Evolutionary conservation across 306 rosid species (phyloP), one percentile per base, ranked within the genome.

Genomic region (Senna tora): DNA sequence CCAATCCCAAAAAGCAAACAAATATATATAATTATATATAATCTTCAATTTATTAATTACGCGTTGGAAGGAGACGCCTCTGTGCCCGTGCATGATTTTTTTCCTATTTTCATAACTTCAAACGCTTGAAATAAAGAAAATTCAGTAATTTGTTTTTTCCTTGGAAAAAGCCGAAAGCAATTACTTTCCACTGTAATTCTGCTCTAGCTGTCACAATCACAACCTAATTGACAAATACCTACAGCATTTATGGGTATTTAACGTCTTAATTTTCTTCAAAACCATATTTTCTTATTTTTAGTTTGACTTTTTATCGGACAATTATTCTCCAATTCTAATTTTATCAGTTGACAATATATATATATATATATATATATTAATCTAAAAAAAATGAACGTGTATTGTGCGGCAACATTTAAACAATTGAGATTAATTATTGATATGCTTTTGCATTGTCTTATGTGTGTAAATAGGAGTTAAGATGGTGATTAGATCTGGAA

Each of bases 81-180:
- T 25, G 3, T 25, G 30, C 2, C 30, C 3, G 60, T 65, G 16
- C 69, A 52, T 70, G 9, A 68, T 47, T 53, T 34, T 34, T 12
- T 19, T 69, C 41, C 4, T 12, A 20, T 50, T 62, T 63, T 47
- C 1, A 11, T 42, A n/a, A 22, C 43, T 49, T 39, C 47, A 43
- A 11, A 12, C 5, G 8, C 17, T 19, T 12, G 14, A 38, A 36
- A 17, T 41, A 3, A 41, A 0, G 6, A 39, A 58, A 59, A 34
- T 17, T 38, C 8, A 14, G 9, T 52, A 9, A 58, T 61, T 61
- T 34, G 19, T 36, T 12, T 38, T 17, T 67, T 38, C 46, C 84
- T 84, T 38, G 84, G 86, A 72, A 84, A 83, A 66, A 60, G 77
- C 34, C 60, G 16, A 80, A 41, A 22, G 36, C 76, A 80, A 75